A percentile compares a stretch with the other conserved stretches of the same genome.
Evolutionary conservation across 805 yeast genomes (phyloP).

Genomic region (Helenozyma rhizophorensis): DNA sequence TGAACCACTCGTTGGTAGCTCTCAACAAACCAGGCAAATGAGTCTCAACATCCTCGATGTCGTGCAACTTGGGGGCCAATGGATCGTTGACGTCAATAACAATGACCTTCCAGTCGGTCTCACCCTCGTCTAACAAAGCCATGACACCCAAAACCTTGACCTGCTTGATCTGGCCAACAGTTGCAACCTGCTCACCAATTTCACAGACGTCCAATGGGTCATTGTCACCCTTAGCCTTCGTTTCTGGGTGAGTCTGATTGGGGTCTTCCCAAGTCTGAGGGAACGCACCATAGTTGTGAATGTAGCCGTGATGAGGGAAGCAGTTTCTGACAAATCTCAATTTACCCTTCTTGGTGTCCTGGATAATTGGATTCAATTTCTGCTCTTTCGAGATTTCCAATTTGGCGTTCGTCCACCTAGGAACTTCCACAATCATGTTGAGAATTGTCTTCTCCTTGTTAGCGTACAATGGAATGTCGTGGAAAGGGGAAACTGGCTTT

Average conservation of each 20-base stretch:
- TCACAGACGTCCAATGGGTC: slow-evolving; percentile 48
- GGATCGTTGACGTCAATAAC: slow-evolving; percentile 68
- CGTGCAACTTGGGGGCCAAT: slow-evolving; percentile 53
- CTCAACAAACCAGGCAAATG: slow-evolving; percentile 68
- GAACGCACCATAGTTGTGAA: slow-evolving; percentile 83
- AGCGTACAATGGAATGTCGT: slow-evolving; percentile 72
- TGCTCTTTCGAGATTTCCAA: slow-evolving; percentile 63
- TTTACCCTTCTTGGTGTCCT: slow-evolving; percentile 72
- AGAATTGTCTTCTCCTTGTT: slow-evolving; percentile 57
- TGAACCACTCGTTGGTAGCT: slow-evolving; percentile 74
- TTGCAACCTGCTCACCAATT: slow-evolving; percentile 44
- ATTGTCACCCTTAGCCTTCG: slow-evolving; percentile 46
- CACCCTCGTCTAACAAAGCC: slow-evolving; percentile 88
- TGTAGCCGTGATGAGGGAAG: slow-evolving; percentile 80
- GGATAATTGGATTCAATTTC: slow-evolving; percentile 71
- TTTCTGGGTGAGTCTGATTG: slow-evolving; percentile 42
- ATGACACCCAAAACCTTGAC: slow-evolving; percentile 63
- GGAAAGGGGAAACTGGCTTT: slow-evolving; percentile 93
- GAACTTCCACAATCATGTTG: slow-evolving; percentile 43
- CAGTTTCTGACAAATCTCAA: slow-evolving; percentile 73
- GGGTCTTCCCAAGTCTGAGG: slow-evolving; percentile 99
- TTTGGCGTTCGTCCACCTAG: slow-evolving; percentile 78
- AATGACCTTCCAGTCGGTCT: slow-evolving; percentile 91
- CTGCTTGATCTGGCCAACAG: slow-evolving; percentile 51
- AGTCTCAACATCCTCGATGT: slow-evolving; percentile 62